Percentiles rank a stretch among this genome's conserved stretches.
Conservation (phyloP, 257 asterid species). For the Rehmannia glutinosa region DNA sequence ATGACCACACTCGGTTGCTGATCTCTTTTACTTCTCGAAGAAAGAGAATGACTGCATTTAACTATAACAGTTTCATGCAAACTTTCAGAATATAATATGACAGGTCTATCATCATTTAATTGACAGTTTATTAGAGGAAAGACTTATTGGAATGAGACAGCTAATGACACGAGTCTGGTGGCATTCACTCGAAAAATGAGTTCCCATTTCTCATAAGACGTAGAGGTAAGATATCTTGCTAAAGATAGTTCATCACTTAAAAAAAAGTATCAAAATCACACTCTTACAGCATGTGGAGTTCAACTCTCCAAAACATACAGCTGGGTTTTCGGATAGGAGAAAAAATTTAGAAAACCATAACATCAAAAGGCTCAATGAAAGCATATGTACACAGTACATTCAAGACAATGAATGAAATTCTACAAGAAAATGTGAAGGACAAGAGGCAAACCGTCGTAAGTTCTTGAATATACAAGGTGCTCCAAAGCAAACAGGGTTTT, state of each 20-base stretch:
- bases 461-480: constrained; percentile 65
- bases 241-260: neutral
- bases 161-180: too few species aligned
- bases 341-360: neutral
- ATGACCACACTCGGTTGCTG: neutral
- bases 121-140: too few species aligned
- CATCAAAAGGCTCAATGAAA: neutral
- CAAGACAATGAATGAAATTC: neutral
- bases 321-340: neutral
- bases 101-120: too few species aligned
- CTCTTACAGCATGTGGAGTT: neutral
- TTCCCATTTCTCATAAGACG: neutral
- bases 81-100: too few species aligned
- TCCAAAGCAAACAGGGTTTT: constrained; percentile 80
- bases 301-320: too few species aligned
- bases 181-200: constrained; percentile 6
- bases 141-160: too few species aligned
- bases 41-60: neutral
- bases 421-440: neutral
- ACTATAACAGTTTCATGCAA: too few species aligned
- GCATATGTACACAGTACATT: constrained; percentile 13
- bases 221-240: neutral
- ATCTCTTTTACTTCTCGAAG: neutral
- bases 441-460: constrained; percentile 45
- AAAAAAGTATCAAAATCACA: neutral